phyloP scores from a whole-genome alignment of 164 flowering plant genomes.

The Nelumbo lutea region DNA sequence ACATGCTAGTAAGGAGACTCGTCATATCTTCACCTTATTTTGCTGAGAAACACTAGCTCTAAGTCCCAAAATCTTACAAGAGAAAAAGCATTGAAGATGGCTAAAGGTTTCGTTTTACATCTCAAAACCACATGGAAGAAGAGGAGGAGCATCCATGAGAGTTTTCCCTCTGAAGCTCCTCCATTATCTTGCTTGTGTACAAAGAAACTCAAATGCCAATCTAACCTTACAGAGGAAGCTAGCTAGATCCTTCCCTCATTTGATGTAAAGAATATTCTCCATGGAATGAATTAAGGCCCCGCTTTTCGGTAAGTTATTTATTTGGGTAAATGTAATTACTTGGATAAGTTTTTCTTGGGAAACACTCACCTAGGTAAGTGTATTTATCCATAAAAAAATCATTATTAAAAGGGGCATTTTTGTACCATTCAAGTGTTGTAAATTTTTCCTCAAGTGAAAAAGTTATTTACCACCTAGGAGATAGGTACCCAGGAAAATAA shows the following conservation, averaged over 20 bases:
- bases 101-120: slow-evolving; percentile 1
- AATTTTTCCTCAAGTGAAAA: too few species aligned
- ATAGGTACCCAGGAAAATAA: too few species aligned
- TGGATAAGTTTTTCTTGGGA: too few species aligned
- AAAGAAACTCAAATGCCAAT: slow-evolving; percentile 2
- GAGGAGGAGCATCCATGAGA: background rate
- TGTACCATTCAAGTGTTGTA: too few species aligned
- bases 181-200: background rate
- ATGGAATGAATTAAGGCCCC: background rate
- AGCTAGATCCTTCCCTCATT: slow-evolving; percentile 8
- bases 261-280: background rate
- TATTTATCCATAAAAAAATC: too few species aligned
- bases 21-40: slow-evolving; percentile 30
- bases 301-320: too few species aligned
- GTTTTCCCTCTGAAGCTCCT: slow-evolving; percentile 5
- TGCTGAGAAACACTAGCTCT: background rate
- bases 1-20: slow-evolving; percentile 38
- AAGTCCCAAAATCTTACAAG: background rate
- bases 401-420: too few species aligned
- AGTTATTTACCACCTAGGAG: too few species aligned
- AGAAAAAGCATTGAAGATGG: background rate
- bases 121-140: background rate
- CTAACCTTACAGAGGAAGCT: background rate
- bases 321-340: too few species aligned
- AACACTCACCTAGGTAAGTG: too few species aligned